Evolutionary conservation across 1,284 basidiomycete species (phyloP), one percentile per base, ranked within the genome.

Genomic region (Irpex lacteus): DNA sequence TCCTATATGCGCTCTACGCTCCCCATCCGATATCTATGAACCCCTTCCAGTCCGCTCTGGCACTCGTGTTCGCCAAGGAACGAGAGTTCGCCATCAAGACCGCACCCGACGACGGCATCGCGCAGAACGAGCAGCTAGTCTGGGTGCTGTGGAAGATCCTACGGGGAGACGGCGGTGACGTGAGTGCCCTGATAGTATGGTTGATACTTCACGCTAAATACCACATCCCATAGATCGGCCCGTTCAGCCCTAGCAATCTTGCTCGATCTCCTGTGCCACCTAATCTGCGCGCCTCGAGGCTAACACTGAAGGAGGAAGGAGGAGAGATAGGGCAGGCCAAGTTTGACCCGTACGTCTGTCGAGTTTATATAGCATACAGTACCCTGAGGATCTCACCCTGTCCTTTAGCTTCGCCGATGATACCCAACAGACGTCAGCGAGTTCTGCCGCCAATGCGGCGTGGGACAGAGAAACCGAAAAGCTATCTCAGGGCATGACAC

Each of bases 141-240:
- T 92, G 90, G 90, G 90, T 92, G 40, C 77, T 92, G 62, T 92
- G 89, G 89, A 92, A 92, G 77, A 89, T 92, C 63, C 76, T 92
- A 62, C 89, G 85, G 71, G 90, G 90, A 58, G 89, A 91, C 72
- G 90, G 90, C 8, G 85, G 85, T 66, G 90, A 92, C 80, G 90
- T 91, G 67, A 69, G 85, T 79, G 34, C 59, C n/a, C 32, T 50
- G 38, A 5, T 37, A 7, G 37, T 60, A 36, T 37, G 18, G 37
- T 34, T 40, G 40, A 36, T 37, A 53, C 8, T 55, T 37, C 54
- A 56, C 13, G 34, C 18, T 37, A 56, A 56, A 15, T 11, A 44
- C 63, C 36, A 6, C 5, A 60, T 60, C 60, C 63, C 38, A 62
- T 65, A 91, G 90, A 89, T 92, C 75, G 89, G 86, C 64, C 87